phyloP scores from a whole-genome alignment of 495 filamentous ascomycete genomes.

The Daldinia decipiens region DNA sequence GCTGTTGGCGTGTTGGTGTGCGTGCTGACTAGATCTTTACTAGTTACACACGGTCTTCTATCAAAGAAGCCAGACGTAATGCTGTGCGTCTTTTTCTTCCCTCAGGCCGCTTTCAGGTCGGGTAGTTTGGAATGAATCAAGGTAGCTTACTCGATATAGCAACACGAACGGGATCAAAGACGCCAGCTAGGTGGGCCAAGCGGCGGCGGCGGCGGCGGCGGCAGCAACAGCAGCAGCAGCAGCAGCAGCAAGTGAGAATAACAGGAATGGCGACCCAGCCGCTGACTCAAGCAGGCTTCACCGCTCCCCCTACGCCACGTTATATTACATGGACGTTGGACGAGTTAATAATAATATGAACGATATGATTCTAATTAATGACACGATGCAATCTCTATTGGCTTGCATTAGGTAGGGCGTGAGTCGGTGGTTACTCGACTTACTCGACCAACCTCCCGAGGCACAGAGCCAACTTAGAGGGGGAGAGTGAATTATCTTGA shows the following conservation, averaged over 20 bases:
- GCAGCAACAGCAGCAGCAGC: not conserved
- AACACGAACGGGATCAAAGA: slow-evolving; percentile 36
- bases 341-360: slow-evolving; percentile 1
- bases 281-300: slow-evolving; percentile 1
- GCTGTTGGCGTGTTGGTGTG: not conserved
- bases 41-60: slow-evolving; percentile 56
- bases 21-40: slow-evolving; percentile 13
- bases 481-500: not conserved
- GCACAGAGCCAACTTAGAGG: not conserved
- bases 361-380: not conserved
- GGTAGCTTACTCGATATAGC: slow-evolving; percentile 20
- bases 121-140: not conserved
- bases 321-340: slow-evolving; percentile 3
- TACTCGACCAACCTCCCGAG: not conserved
- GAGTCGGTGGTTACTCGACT: not conserved
- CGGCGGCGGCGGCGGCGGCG: not conserved
- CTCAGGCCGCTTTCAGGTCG: not conserved
- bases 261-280: not conserved
- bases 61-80: slow-evolving; percentile 56
- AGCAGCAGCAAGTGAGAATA: slow-evolving; percentile 5
- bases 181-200: slow-evolving; percentile 18
- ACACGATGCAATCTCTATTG: not conserved
- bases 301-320: slow-evolving; percentile 30
- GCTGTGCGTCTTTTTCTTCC: slow-evolving; percentile 48
- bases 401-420: not conserved